Conservation (phyloP, 2,329 filamentous ascomycete species). For the Aspergillus sp. region DNA sequence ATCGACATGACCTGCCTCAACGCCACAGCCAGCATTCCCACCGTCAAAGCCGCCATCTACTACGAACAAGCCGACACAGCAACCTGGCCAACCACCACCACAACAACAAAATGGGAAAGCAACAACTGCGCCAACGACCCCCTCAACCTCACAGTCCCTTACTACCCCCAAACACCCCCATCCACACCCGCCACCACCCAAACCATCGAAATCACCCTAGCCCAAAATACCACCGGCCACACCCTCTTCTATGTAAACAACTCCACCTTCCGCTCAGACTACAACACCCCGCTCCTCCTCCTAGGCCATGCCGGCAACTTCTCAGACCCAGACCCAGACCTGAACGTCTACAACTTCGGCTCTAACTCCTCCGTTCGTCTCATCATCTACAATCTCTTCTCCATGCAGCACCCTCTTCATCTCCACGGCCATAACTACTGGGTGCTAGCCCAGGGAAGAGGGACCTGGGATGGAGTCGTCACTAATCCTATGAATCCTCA, state of each 20-base stretch:
- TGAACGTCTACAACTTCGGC: background rate
- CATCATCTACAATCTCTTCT: background rate
- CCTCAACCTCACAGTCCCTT: background rate
- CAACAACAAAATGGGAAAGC: background rate
- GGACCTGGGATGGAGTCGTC: background rate
- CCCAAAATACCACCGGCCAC: background rate
- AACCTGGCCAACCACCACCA: background rate
- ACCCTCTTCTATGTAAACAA: background rate
- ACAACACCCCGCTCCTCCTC: background rate
- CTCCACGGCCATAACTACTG: conserved; percentile 16
- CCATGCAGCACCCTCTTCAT: conserved; percentile 11
- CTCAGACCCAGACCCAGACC: background rate
- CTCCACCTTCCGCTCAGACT: conserved; percentile 7
- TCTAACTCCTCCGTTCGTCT: conserved; percentile 1
- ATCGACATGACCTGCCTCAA: background rate
- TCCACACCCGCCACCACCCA: background rate
- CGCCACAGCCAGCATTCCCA: background rate
- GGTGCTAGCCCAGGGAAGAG: conserved; percentile 2
- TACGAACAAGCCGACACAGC: background rate
- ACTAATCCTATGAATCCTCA: conserved; percentile 51
- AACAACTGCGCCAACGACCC: conserved; percentile 6
- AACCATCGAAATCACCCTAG: background rate
- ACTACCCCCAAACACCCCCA: background rate
- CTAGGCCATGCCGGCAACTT: background rate
- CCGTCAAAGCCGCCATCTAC: background rate